Evolutionary conservation across 441 rosid genomes (phyloP), one percentile per base, ranked within the genome.

Genomic region (Bruguiera hainesii): DNA sequence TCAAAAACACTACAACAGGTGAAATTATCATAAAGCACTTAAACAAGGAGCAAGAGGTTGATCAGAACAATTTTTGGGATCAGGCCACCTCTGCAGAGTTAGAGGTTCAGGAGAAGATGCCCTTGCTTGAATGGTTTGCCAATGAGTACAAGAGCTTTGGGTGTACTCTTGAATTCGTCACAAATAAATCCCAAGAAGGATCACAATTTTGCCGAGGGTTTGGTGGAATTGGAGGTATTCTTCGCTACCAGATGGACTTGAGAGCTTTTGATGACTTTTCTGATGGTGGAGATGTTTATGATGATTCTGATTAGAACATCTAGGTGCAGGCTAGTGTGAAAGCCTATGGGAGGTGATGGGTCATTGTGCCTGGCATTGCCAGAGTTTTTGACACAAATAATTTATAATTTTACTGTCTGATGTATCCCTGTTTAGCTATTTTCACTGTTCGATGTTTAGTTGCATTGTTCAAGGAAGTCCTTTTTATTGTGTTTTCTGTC

Each of bases 201-300:
- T 90, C 97, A 18, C 96, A 89, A 65, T 89, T 91, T 70, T 91
- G 91, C 78, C 77, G 97, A 71, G 97, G 97, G 7, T 91, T 91
- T 78, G 97, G 97, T 18, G 96, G 93, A 60, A 89, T 89, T 55
- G 97, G 97, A 18, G 95, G 97, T 33, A 79, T 90, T 69, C 89
- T 90, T 69, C 82, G 95, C 56, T 90, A 90, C 85, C 93, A 87
- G 82, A 85, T 91, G 2, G 93, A 91, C 77, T 79, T 91, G 80
- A 82, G 90, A 70, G 48, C 90, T 0, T 89, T 89, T 26, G 93
- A 91, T 69, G 91, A 87, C 42, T 2, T 80, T 56, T 90, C 96
- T 0, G 97, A 90, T 61, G 80, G 74, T 63, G 97, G 75, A 53
- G 85, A 79, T 66, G 73, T 71, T 26, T 75, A 85, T 20, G 94